Evolutionary conservation across 768 basidiomycete genomes (phyloP), one percentile per base, ranked within the genome.

Genomic region (Amyloporia xantha): DNA sequence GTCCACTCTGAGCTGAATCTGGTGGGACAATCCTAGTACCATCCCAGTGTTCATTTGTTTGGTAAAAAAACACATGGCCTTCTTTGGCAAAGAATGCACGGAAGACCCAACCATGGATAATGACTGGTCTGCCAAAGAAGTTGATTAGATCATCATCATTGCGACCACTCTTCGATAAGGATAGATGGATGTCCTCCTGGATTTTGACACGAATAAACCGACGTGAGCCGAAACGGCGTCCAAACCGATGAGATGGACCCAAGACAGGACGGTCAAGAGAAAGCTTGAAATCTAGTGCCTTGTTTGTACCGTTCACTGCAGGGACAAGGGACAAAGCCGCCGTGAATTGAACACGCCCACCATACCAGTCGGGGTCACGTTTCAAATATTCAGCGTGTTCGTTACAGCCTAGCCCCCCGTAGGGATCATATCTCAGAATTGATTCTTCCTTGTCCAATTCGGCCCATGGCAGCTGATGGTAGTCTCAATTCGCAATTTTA

Each of bases 71-170:
- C 0, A 80, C 73, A 35, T 62, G 78, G 11, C 66, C 60, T 10
- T 86, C 82, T 56, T 84, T 85, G 2, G 75, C 72, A 53, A 69
- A 80, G 54, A 82, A 84, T 0, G 81, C 72, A 1, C 81, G 71
- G 59, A 76, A 86, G 1, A 86, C 72, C 0, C 64, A 55, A 0
- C 74, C 73, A 52, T 72, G 73, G 15, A 88, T 56, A 17, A 86
- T 57, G 39, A 85, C 71, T 0, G 78, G 76, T 28, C 72, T 67
- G 9, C 60, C 54, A 44, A 83, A 70, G 48, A 72, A 81, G 0
- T 64, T 48, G n/a, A 66, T 44, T 0, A 81, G 62, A 30, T 27
- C 37, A 39, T 26, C 62, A 2, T n/a, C 4, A 20, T 15, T 23
- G 11, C 30, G 4, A 27, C 7, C 10, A 7, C 5, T 43, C 30